Base-by-base conservation (phyloP, 2,329 filamentous ascomycete genomes). In the Nemania sp. region DNA sequence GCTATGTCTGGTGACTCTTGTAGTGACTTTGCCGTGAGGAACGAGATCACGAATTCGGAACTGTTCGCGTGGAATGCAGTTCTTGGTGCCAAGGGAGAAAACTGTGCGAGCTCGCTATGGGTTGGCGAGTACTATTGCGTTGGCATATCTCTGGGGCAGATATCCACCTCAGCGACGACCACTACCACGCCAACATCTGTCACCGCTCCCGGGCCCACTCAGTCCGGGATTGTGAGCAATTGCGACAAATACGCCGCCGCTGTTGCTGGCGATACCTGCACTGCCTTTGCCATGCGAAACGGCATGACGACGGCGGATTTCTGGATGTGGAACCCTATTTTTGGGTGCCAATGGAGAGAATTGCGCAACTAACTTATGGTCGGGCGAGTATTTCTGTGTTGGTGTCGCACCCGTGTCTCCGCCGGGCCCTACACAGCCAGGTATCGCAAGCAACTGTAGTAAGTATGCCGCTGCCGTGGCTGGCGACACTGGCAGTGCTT, bases 311-410 rank as follows among this genome's bases (percentile, higher is more conserved):
- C 5, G 2, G 24, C 20, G 1, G 18, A 56, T 5, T 29, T 66
- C 5, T 66, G 62, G 29, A 20, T 8, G 15, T 58, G 53, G 57
- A 70, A 68, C n/a, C 38, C 57, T 1, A 58, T 68, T 15, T 53
- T 68, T 1, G n/a, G 68, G 65, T 2, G 26, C 22, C n/a, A 18
- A 45, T 11, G 64, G 64, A 18, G 57, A 38, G 22, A 35, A 67
- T 51, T 70, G 68, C 35, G 10, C n/a, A 6, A 64, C 66, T 4
- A 26, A 20, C 2, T 32, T 70, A 1, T 70, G 53, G 65, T 52
- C 58, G 3, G 62, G 18, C 5, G 3, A 61, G 13, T 66, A 54
- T 20, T 62, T 62, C 20, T 66, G 57, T 72, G 65, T 58, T 74
- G 73, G n/a, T n/a, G n/a, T n/a, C n/a, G n/a, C n/a, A n/a, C n/a